Evolutionary conservation across 192 early-diverging fungal genomes (phyloP).

Genomic region (Gigaspora rosea): DNA sequence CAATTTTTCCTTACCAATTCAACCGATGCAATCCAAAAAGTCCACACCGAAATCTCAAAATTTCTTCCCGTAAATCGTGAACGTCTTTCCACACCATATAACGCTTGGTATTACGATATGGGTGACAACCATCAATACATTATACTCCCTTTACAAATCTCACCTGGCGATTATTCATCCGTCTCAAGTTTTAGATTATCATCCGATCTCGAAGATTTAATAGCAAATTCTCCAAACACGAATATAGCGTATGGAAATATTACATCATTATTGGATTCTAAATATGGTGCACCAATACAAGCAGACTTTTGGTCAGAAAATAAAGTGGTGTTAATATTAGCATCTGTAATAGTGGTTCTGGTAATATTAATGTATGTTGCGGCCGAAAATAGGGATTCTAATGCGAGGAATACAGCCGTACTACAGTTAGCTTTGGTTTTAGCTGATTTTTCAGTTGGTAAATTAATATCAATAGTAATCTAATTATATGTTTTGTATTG

Average conservation of each 20-base stretch:
- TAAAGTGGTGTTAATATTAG: background rate
- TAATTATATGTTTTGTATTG: background rate
- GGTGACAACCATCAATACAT: background rate
- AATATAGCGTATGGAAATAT: background rate
- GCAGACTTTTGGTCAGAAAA: background rate
- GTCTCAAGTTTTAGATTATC: background rate
- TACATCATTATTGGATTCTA: background rate
- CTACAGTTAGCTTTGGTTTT: background rate
- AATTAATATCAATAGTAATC: background rate
- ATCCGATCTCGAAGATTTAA: constrained; percentile 4
- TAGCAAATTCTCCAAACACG: background rate
- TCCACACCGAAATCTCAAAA: background rate
- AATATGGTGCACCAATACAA: constrained; percentile 5
- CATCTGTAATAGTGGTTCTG: background rate
- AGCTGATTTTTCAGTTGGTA: background rate
- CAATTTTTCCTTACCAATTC: background rate
- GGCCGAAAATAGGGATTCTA: background rate
- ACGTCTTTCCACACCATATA: background rate
- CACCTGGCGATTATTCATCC: background rate
- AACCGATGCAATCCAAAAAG: background rate
- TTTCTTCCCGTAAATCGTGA: background rate
- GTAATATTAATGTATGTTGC: background rate
- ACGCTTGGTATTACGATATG: background rate
- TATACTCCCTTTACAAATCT: background rate
- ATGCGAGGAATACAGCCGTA: background rate